Conservation (phyloP, 768 basidiomycete species). For the Macrolepiota fuliginosa region DNA sequence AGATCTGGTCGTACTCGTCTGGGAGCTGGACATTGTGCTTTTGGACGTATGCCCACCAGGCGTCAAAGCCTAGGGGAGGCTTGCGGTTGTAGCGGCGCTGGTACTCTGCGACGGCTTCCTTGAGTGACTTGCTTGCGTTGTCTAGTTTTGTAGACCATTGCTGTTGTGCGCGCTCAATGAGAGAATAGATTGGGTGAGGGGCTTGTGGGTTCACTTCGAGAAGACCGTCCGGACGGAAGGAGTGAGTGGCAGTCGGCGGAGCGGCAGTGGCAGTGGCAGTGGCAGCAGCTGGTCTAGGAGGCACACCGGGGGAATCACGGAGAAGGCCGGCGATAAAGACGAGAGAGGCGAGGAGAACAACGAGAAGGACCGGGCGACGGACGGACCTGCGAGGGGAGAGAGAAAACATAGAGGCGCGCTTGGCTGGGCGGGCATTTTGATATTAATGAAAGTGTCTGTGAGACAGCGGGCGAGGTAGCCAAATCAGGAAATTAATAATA, state of each 20-base stretch:
- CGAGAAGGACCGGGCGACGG: not conserved
- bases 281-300: not conserved
- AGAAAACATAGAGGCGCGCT: not conserved
- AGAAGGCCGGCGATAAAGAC: not conserved
- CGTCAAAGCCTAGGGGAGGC: conserved; percentile 84
- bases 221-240: conserved; percentile 35
- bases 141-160: conserved; percentile 59
- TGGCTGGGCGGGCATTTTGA: not conserved
- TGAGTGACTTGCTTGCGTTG: conserved; percentile 70
- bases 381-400: not conserved
- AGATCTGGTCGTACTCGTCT: conserved; percentile 81
- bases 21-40: conserved; percentile 68
- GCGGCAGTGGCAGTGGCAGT: not conserved
- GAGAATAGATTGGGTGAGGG: conserved; percentile 73
- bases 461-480: not conserved
- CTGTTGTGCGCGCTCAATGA: conserved; percentile 69
- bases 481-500: not conserved
- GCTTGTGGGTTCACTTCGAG: conserved; percentile 37
- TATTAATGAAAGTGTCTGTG: not conserved
- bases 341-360: not conserved
- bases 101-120: conserved; percentile 77
- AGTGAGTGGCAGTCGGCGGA: conserved; percentile 17
- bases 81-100: conserved; percentile 63
- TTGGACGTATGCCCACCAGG: conserved; percentile 49
- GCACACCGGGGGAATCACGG: not conserved